Percentiles rank a stretch among this genome's conserved stretches.
Conservation (phyloP, 306 rosid species). For the Phaseolus lunatus region DNA sequence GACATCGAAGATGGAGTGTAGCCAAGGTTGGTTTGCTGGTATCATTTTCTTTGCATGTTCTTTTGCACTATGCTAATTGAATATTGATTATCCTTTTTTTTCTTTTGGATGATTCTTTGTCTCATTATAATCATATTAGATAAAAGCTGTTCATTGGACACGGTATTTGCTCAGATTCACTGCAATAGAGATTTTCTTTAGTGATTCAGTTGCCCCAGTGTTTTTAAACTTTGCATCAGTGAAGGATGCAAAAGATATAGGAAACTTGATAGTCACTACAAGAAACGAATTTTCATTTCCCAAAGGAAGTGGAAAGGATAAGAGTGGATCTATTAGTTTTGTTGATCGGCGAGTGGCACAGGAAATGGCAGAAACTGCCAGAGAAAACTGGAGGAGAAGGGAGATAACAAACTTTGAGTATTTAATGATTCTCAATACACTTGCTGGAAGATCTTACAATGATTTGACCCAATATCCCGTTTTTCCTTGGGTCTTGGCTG, state of each 20-base stretch:
- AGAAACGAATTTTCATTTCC: conserved; percentile 87
- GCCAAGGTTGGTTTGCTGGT: conserved; percentile 69
- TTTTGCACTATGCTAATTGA: conserved; percentile 18
- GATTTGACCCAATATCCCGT: conserved; percentile 97
- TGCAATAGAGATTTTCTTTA: conserved; percentile 91
- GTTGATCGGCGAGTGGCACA: conserved; percentile 86
- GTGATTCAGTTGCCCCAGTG: conserved; percentile 85
- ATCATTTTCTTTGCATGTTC: conserved; percentile 40
- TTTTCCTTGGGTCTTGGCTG: conserved; percentile 98
- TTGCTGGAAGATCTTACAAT: conserved; percentile 95
- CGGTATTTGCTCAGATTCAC: conserved; percentile 94
- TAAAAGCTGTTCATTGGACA: conserved; percentile 92
- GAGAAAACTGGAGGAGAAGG: conserved; percentile 97
- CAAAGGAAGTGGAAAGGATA: conserved; percentile 84
- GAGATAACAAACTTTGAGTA: conserved; percentile 95
- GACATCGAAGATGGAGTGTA: conserved; percentile 93
- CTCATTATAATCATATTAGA: conserved; percentile 56
- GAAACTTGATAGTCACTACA: conserved; percentile 79
- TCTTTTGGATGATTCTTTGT: conserved; percentile 29
- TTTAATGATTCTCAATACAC: conserved; percentile 91
- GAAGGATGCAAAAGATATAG: conserved; percentile 93
- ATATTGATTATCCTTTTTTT: conserved; percentile 18
- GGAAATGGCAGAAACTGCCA: conserved; percentile 88
- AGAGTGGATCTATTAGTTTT: conserved; percentile 80
- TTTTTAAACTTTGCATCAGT: conserved; percentile 84